Base-by-base conservation (phyloP, 2,329 filamentous ascomycete species). In the Fusarium xylarioides region DNA sequence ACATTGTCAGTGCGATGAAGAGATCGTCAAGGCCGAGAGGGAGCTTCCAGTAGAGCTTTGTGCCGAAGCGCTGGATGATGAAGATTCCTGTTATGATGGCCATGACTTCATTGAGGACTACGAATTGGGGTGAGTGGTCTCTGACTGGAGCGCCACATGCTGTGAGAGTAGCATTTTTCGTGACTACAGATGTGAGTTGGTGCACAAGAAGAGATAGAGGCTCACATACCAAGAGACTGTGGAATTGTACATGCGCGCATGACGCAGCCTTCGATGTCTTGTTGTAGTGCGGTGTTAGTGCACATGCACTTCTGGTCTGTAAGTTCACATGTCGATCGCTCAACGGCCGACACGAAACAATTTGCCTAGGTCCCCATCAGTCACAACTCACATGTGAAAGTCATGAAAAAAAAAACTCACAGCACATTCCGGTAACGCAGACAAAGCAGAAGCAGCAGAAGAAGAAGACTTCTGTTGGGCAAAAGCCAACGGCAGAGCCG, bases 41-140 rank as follows among this genome's bases (percentile, higher is more conserved):
- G 1, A 81, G 62, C 40, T 81, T 82, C 7, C 77, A 71, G 26
- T 67, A 81, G 21, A 84, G 63, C 60, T 81, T 82, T 46, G 77
- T 81, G 3, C 68, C 76, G 12, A 87, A 80, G 26, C 86, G 84
- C 16, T 85, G 78, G 4, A 83, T 61, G 21, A 86, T 78, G 60
- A 86, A 85, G 28, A 71, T 38, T 71, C 81, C 74, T 67, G 78
- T 77, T 5, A 85, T 76, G 50, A 77, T 78, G 11, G 81, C 72
- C 53, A 84, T 79, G 28, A 80, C 70, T 15, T 68, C 64, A 2
- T 76, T 79, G 35, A 61, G n/a, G n/a, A 38, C 28, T 28, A 50
- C 12, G 53, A 72, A 70, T 21, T 63, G 52, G 8, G 21, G 69
- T 69, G 71, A 81, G 57, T 79, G 82, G 70, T 83, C 76, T 18